Conservation (phyloP, 2,329 filamentous ascomycete species). For the Fusarium fujikuroi region DNA sequence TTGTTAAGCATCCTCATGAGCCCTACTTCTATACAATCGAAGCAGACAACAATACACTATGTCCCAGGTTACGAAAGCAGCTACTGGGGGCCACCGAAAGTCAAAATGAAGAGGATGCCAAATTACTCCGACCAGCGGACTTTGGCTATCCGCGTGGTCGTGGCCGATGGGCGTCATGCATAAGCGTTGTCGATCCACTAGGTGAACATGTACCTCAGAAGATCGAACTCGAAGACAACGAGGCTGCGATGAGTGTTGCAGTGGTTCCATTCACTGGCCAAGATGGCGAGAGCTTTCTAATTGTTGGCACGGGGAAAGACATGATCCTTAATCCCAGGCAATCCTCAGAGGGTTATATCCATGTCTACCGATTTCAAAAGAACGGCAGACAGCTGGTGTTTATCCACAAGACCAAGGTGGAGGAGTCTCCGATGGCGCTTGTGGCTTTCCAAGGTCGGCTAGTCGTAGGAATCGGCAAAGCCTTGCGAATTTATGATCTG, state of each 20-base stretch:
- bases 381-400: conserved; percentile 88
- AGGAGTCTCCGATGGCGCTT: conserved; percentile 86
- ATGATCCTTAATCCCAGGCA: conserved; percentile 81
- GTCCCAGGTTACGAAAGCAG: conserved; percentile 75
- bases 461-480: conserved; percentile 82
- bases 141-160: conserved; percentile 88
- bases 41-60: conserved; percentile 89
- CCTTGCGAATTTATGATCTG: conserved; percentile 88
- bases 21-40: conserved; percentile 94
- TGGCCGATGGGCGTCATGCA: conserved; percentile 96
- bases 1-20: conserved; percentile 87
- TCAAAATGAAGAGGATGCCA: conserved; percentile 75
- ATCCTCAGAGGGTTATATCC: conserved; percentile 83
- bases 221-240: conserved; percentile 86
- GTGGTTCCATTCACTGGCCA: conserved; percentile 88
- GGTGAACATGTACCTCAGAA: conserved; percentile 77
- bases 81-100: conserved; percentile 74
- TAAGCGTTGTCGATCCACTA: conserved; percentile 91
- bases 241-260: conserved; percentile 87
- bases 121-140: conserved; percentile 76
- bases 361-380: conserved; percentile 90
- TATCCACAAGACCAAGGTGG: conserved; percentile 94
- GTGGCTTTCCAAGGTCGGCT: conserved; percentile 90
- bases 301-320: conserved; percentile 95
- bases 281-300: conserved; percentile 88